These are phyloP conservation scores for Ophiostoma novo-ulmi DNA, from an alignment of 2,329 filamentous ascomycete genomes.

Conservation along the genomic window DNA sequence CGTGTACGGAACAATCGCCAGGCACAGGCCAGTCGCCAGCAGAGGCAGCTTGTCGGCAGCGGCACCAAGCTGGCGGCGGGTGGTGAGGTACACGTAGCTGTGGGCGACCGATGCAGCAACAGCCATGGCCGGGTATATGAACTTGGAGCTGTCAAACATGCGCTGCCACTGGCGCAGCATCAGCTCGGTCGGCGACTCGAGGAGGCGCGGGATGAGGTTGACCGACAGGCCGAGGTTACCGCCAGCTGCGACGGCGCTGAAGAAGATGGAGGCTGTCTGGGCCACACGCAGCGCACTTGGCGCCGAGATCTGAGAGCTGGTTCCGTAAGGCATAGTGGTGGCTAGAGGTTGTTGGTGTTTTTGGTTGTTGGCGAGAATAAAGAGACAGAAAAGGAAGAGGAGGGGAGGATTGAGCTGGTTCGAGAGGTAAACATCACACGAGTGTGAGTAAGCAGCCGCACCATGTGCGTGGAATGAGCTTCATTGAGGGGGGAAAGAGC, in stretches of 20 bases:
- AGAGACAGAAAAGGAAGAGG: not conserved
- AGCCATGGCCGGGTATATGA: constrained; percentile 38
- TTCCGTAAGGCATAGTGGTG: not conserved
- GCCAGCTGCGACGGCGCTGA: constrained; percentile 43
- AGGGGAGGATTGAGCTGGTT: not conserved
- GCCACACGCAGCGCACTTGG: constrained; percentile 35
- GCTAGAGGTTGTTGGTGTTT: too few species aligned
- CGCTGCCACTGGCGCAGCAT: constrained; percentile 52
- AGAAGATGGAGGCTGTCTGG: constrained; percentile 48
- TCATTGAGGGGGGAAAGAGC: not conserved
- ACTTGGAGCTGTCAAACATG: constrained; percentile 39
- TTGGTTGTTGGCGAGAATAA: not conserved
- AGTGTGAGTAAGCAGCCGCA: not conserved
- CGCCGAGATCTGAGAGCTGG: not conserved
- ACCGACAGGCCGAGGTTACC: constrained; percentile 39
- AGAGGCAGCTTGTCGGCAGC: constrained; percentile 41
- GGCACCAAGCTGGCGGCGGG: constrained; percentile 26
- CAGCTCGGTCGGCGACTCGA: constrained; percentile 51
- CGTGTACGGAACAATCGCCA: constrained; percentile 50
- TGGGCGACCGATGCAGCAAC: constrained; percentile 41
- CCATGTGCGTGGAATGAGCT: not conserved
- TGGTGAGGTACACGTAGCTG: constrained; percentile 37
- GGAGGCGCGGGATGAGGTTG: constrained; percentile 47
- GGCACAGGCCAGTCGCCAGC: constrained; percentile 42
- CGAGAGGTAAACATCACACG: not conserved